Conservation (phyloP, 768 basidiomycete genomes). For the Boletus bicolor region DNA sequence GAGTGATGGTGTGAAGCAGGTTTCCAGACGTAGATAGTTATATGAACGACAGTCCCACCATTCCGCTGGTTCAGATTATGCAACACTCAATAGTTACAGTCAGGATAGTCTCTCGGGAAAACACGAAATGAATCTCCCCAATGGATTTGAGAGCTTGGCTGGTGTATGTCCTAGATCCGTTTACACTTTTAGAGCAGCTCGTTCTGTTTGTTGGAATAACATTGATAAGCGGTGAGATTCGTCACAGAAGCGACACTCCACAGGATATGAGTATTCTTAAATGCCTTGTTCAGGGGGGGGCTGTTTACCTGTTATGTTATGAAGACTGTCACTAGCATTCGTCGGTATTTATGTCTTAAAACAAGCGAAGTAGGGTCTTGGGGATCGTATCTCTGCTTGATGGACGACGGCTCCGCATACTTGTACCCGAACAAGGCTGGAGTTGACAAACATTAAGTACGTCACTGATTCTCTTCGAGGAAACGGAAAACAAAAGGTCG, state of each 20-base stretch:
- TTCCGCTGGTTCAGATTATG: background rate
- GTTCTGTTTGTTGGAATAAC: slow-evolving; percentile 1
- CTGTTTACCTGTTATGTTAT: slow-evolving; percentile 16
- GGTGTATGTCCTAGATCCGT: background rate
- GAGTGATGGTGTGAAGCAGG: slow-evolving; percentile 8
- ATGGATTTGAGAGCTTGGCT: too few relatives aligned
- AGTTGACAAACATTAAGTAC: background rate
- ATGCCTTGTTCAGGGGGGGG: background rate
- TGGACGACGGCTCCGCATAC: slow-evolving; percentile 11
- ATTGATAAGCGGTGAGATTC: slow-evolving; percentile 1
- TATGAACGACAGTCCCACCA: background rate
- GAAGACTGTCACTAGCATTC: slow-evolving; percentile 9
- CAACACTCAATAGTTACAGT: slow-evolving; percentile 4
- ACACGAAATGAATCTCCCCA: background rate
- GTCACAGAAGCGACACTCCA: slow-evolving; percentile 5
- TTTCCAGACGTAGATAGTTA: background rate
- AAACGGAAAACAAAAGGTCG: background rate
- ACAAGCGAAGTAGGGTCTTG: slow-evolving; percentile 9
- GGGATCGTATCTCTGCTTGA: slow-evolving; percentile 25
- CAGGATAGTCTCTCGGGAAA: background rate
- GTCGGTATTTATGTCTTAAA: background rate
- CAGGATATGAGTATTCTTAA: background rate
- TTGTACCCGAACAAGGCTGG: slow-evolving; percentile 25
- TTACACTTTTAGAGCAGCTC: background rate
- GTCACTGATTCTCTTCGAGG: too few relatives aligned